A percentile compares a stretch with the other conserved stretches of the same genome.
These are phyloP conservation scores for Aspergillus melleus DNA, from an alignment of 2,329 filamentous ascomycete species.

Conservation along the genomic window DNA sequence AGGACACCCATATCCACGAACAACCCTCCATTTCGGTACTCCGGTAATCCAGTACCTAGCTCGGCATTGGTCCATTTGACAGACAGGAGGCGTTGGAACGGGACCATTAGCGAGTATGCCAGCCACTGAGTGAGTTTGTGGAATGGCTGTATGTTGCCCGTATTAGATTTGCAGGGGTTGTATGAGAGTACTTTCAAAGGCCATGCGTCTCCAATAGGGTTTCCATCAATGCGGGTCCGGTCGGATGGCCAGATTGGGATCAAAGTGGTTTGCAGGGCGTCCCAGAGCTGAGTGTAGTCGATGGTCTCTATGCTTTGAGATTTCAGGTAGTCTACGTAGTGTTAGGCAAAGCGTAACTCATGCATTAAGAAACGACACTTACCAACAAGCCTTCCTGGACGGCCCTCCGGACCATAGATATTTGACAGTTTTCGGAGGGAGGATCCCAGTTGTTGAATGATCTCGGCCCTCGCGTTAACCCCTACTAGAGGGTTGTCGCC, in stretches of 20 bases:
- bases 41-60: slow-evolving; percentile 67
- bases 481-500: slow-evolving; percentile 49
- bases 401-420: slow-evolving; percentile 45
- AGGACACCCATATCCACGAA: slow-evolving; percentile 62
- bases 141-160: slow-evolving; percentile 49
- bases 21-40: slow-evolving; percentile 71
- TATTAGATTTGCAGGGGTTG: slow-evolving; percentile 3
- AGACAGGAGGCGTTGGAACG: slow-evolving; percentile 55
- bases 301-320: slow-evolving; percentile 26
- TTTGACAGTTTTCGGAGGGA: slow-evolving; percentile 42
- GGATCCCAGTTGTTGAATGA: slow-evolving; percentile 45
- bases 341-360: neutral
- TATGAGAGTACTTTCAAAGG: slow-evolving; percentile 34
- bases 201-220: slow-evolving; percentile 54
- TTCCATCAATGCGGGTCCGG: slow-evolving; percentile 42
- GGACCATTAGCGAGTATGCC: slow-evolving; percentile 70
- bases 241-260: slow-evolving; percentile 53
- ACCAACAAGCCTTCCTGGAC: slow-evolving; percentile 54
- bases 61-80: slow-evolving; percentile 54
- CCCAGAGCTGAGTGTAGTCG: slow-evolving; percentile 46
- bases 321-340: slow-evolving; percentile 42
- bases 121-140: slow-evolving; percentile 72
- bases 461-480: slow-evolving; percentile 42
- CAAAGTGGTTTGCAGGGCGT: slow-evolving; percentile 44
- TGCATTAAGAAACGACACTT: slow-evolving; percentile 10